Base-by-base conservation (phyloP, 768 basidiomycete genomes). In the Collybia sordida region DNA sequence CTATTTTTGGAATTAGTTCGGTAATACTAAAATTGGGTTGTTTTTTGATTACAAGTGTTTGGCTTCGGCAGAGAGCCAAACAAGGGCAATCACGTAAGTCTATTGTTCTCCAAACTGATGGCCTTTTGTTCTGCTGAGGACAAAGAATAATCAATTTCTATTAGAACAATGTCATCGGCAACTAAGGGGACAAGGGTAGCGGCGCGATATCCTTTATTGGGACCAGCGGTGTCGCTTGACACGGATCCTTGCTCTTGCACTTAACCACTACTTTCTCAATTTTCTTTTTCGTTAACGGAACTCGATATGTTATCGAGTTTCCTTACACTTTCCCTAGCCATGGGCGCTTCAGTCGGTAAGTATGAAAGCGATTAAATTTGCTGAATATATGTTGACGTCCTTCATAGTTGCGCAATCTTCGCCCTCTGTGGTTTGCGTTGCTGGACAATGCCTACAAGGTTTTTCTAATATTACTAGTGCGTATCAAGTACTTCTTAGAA, bases 381-480 rank as follows among this genome's bases (percentile, higher is more conserved):
- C 17, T 1, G 23, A 15, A 31, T 8, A 21, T 4, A 24, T 5
- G 1, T 21, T 37, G 1, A 28, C 31, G n/a, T 31, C 11, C 2
- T 28, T 25, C 23, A 7, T 42, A 83, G 80, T 73, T 63, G 83
- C 85, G 51, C 82, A 85, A 67, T 69, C 73, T 65, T 74, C 78
- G 51, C 67, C 84, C 31, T 71, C 74, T 60, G 82, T 91, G 49
- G 74, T 93, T 53, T 92, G 90, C 76, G 73, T 89, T 88, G 86
- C 90, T 64, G 90, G 90, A 58, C 89, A 93, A 86, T 92, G 90
- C 74, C 70, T 92, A 49, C 78, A 90, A 66, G 90, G 90, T 50
- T 80, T 70, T 68, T 82, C 87, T 25, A 91, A 92, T 62, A 80
- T 77, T 19, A 86, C 88, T 59, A 71, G 88, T 84, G 50, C 27